Conservation (phyloP, 2,329 filamentous ascomycete genomes). For the Bertia moriformis region DNA sequence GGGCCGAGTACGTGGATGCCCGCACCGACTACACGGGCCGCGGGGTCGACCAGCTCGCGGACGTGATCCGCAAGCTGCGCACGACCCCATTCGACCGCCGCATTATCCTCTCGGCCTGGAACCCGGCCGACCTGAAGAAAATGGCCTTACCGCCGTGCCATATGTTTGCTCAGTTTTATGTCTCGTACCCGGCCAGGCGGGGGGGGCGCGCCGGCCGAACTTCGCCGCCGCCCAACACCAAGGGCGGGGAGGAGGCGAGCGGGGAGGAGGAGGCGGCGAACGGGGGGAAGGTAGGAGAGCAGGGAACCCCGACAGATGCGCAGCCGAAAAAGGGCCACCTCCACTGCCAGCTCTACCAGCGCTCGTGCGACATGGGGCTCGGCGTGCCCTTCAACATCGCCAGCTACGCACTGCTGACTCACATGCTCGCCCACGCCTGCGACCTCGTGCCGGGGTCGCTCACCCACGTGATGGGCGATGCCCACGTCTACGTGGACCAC, state of each 20-base stretch:
- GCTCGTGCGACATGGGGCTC: constrained; percentile 91
- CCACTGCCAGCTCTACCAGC: constrained; percentile 82
- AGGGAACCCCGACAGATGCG: constrained; percentile 14
- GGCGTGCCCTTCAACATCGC: constrained; percentile 98
- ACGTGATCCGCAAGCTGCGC: constrained; percentile 75
- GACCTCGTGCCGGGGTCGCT: constrained; percentile 73
- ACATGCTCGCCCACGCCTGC: constrained; percentile 84
- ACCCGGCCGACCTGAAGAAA: constrained; percentile 67
- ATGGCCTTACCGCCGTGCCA: constrained; percentile 93
- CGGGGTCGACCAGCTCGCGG: constrained; percentile 83
- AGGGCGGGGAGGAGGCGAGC: constrained; percentile 3
- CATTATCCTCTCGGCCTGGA: constrained; percentile 89
- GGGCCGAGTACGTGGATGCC: constrained; percentile 71
- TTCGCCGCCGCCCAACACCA: constrained; percentile 6
- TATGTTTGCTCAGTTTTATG: constrained; percentile 96
- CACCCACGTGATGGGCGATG: constrained; percentile 93
- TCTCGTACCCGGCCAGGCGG: constrained; percentile 67
- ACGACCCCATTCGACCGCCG: constrained; percentile 75
- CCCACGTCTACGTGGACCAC: constrained; percentile 92
- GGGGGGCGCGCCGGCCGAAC: constrained; percentile 13
- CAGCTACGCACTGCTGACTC: constrained; percentile 79
- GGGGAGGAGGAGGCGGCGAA: constrained; percentile 7
- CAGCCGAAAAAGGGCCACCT: constrained; percentile 66
- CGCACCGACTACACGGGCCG: constrained; percentile 71
- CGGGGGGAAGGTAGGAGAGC: constrained; percentile 14